Conservation (phyloP, 2,329 filamentous ascomycete genomes). For the Sclerotinia sclerotiorum region DNA sequence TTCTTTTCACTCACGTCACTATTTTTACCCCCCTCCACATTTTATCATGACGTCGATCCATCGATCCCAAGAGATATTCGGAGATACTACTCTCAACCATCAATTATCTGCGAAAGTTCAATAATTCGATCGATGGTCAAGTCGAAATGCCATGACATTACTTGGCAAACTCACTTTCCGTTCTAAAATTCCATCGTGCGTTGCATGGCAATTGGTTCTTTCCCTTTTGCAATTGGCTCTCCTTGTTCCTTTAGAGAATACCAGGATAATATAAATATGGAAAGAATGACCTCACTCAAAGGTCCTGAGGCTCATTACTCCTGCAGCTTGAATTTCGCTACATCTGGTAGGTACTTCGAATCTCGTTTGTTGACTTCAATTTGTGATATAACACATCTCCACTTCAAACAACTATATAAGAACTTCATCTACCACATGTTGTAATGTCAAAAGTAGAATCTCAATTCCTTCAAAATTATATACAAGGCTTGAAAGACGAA, state of each 20-base stretch:
- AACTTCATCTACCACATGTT: neutral
- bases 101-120: neutral
- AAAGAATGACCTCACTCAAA: neutral
- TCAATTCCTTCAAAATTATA: no score
- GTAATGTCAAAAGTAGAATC: neutral
- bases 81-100: neutral
- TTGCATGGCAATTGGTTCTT: neutral
- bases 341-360: neutral
- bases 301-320: neutral
- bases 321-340: neutral
- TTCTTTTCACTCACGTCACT: constrained; percentile 5
- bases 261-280: neutral
- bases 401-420: neutral
- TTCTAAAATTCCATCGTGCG: neutral
- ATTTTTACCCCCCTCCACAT: neutral
- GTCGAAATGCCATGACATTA: neutral
- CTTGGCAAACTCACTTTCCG: neutral
- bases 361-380: neutral
- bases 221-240: no score
- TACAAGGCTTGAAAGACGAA: no score
- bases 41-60: constrained; percentile 6
- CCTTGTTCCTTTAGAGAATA: no score
- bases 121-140: neutral
- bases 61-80: neutral
- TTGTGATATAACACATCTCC: neutral